phyloP scores from a whole-genome alignment of 2,329 filamentous ascomycete species.

The Epichloe glyceriae region DNA sequence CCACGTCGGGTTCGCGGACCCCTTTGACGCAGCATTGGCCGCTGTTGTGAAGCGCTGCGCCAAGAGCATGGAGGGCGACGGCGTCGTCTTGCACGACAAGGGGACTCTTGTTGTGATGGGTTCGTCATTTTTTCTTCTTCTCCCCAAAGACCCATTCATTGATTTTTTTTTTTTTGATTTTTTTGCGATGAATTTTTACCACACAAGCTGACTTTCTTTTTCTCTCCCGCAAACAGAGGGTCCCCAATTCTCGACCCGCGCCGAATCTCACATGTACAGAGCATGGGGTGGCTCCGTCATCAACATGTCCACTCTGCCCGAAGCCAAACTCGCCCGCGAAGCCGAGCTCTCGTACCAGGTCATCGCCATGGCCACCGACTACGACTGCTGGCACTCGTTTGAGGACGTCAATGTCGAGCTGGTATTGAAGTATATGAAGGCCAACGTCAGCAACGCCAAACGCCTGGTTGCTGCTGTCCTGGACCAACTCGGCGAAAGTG shows the following conservation, averaged over 20 bases:
- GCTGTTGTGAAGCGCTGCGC: constrained; percentile 69
- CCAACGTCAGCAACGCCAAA: constrained; percentile 79
- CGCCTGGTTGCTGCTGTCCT: constrained; percentile 75
- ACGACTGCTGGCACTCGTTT: constrained; percentile 89
- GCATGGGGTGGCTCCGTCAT: constrained; percentile 88
- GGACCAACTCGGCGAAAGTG: constrained; percentile 68
- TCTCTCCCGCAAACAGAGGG: constrained; percentile 49
- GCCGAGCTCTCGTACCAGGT: constrained; percentile 96
- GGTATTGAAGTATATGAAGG: constrained; percentile 94
- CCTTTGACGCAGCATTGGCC: constrained; percentile 71
- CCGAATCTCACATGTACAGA: constrained; percentile 91
- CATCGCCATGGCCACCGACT: constrained; percentile 99
- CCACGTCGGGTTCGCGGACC: constrained; percentile 91
- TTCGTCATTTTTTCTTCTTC: constrained; percentile 25
- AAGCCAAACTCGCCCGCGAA: constrained; percentile 91
- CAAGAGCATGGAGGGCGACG: constrained; percentile 63
- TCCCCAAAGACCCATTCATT: background rate
- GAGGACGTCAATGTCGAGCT: constrained; percentile 88
- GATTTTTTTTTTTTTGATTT: too few species aligned
- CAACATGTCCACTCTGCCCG: constrained; percentile 94
- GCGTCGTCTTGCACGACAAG: constrained; percentile 69
- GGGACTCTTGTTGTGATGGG: constrained; percentile 89
- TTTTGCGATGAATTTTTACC: too few species aligned
- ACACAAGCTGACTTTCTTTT: background rate
- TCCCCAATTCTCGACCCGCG: constrained; percentile 94